Conservation (phyloP, 257 asterid species). For the Pogostemon cablin region DNA sequence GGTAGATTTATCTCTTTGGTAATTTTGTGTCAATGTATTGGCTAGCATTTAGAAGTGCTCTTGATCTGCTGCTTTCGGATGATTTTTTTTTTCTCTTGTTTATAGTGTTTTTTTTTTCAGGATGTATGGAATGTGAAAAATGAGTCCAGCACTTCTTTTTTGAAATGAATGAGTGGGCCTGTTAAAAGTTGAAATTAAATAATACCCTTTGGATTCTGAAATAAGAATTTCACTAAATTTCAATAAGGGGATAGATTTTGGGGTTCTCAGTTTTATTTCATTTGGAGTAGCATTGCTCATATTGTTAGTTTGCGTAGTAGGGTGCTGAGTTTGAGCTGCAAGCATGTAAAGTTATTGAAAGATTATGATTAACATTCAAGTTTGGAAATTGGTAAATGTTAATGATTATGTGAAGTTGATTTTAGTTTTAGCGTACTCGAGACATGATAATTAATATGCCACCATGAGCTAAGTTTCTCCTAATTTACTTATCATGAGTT, state of each 20-base stretch:
- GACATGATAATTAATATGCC: neutral
- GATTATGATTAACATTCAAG: neutral
- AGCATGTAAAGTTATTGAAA: constrained; percentile 8
- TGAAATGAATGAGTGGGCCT: constrained; percentile 3
- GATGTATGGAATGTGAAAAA: neutral
- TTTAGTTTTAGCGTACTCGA: neutral
- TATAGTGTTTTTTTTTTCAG: neutral
- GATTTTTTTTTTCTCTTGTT: neutral
- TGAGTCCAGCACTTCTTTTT: neutral
- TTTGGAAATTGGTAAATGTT: neutral
- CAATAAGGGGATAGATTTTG: neutral
- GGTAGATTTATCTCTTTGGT: constrained; percentile 40
- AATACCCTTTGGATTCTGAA: constrained; percentile 3
- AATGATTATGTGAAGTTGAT: neutral
- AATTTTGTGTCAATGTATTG: neutral
- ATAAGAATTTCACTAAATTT: neutral
- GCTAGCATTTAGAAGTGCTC: neutral
- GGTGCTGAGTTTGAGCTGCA: neutral
- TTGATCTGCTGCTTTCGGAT: neutral
- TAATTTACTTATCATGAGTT: constrained; percentile 8
- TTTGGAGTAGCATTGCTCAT: neutral
- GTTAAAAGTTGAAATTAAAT: neutral
- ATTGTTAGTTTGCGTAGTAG: neutral
- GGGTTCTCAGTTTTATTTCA: neutral
- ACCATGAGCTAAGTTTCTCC: neutral